Evolutionary conservation across 306 rosid species (phyloP).

Genomic region (Arachis hypogaea): DNA sequence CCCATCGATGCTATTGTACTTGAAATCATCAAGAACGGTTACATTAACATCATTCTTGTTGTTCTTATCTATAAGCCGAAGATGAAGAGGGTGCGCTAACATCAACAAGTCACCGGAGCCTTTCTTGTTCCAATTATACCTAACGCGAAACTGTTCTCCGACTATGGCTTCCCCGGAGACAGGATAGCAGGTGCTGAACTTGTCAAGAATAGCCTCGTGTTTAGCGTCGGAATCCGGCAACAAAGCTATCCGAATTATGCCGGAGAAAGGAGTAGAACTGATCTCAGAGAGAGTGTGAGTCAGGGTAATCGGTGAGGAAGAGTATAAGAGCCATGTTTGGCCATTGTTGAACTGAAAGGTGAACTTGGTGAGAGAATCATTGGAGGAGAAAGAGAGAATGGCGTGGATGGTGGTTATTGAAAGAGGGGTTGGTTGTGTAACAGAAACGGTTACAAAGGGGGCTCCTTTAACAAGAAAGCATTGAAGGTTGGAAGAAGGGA

Average conservation of each 20-base stretch:
- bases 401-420: slow-evolving; percentile 74
- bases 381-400: slow-evolving; percentile 58
- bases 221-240: slow-evolving; percentile 51
- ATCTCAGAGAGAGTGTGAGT: slow-evolving; percentile 46
- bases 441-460: slow-evolving; percentile 68
- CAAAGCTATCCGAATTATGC: slow-evolving; percentile 66
- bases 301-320: slow-evolving; percentile 61
- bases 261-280: slow-evolving; percentile 62
- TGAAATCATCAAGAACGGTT: slow-evolving; percentile 59
- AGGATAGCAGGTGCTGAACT: slow-evolving; percentile 69
- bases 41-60: slow-evolving; percentile 43
- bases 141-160: slow-evolving; percentile 59
- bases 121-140: slow-evolving; percentile 78
- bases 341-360: slow-evolving; percentile 66
- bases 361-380: slow-evolving; percentile 55
- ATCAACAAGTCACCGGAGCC: slow-evolving; percentile 74
- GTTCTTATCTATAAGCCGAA: slow-evolving; percentile 46
- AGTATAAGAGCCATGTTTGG: slow-evolving; percentile 82
- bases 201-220: slow-evolving; percentile 55
- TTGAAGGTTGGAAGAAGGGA: slow-evolving; percentile 66
- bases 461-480: slow-evolving; percentile 86
- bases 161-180: slow-evolving; percentile 68
- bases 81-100: slow-evolving; percentile 89
- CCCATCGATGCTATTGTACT: slow-evolving; percentile 83
- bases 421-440: slow-evolving; percentile 46